Percentiles rank a stretch among this genome's conserved stretches.
These are phyloP conservation scores for Rosa persica DNA, from an alignment of 306 rosid species.

Conservation along the genomic window DNA sequence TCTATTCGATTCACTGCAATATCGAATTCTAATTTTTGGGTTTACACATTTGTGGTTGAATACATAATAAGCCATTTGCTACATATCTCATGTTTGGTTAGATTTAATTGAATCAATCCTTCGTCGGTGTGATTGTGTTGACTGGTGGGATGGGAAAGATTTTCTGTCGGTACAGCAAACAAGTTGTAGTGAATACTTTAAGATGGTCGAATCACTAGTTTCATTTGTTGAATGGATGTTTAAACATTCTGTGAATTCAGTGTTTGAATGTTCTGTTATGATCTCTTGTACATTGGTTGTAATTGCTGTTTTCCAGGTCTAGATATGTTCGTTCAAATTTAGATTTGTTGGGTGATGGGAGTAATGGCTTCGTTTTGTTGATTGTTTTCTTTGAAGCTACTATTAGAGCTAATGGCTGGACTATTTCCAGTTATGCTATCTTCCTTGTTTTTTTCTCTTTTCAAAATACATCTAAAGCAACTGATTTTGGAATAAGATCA, in stretches of 20 bases:
- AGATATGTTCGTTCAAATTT: not conserved
- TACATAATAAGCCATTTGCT: not conserved
- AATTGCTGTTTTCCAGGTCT: not conserved
- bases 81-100: not conserved
- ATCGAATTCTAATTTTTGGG: not conserved
- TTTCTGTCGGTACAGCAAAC: constrained; percentile 10
- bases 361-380: not conserved
- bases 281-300: not conserved
- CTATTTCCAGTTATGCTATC: not conserved
- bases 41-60: not conserved
- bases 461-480: not conserved
- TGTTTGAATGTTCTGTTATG: not conserved
- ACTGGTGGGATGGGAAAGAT: constrained; percentile 15
- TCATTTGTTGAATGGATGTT: not conserved
- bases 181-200: not conserved
- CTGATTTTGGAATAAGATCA: not conserved
- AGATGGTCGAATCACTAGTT: not conserved
- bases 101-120: constrained; percentile 27
- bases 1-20: not conserved
- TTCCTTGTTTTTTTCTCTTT: not conserved
- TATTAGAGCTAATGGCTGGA: not conserved
- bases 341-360: not conserved
- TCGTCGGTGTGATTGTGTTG: constrained; percentile 2
- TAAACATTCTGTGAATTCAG: constrained; percentile 7
- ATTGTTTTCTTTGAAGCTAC: not conserved